Evolutionary conservation across 768 basidiomycete species (phyloP), one percentile per base, ranked within the genome.

Genomic region (Termitomyces titanicus): DNA sequence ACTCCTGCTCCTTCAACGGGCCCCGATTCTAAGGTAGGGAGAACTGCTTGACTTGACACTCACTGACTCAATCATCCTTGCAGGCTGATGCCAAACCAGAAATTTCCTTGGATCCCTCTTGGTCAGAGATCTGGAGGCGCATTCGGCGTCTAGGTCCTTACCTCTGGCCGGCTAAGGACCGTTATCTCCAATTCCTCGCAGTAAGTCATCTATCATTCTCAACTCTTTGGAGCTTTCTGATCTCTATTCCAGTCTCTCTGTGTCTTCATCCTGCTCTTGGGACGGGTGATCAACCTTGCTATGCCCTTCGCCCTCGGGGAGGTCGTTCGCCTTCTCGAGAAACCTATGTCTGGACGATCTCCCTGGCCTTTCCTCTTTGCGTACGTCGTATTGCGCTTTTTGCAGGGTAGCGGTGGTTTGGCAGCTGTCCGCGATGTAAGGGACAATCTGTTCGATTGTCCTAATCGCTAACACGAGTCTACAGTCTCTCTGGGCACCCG

Each of bases 401-500:
- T 94, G 29, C 83, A 90, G 69, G 85, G 89, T 25, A 81, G 80
- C 51, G 89, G 89, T 22, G 93, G 93, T 24, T 70, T 96, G 22
- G 70, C 79, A 22, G 89, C 87, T 33, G 70, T 92, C 45, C 81
- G 82, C 43, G 82, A 85, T 67, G 79, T 79, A 70, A 27, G 72
- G 64, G 11, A n/a, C 20, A n/a, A 11, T n/a, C 3, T 59, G 24
- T 47, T 45, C 11, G 33, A 24, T 34, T 44, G 62, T 22, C 12
- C 22, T 22, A 5, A 39, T 25, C 20, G 11, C 43, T 45, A 20
- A 49, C 37, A 18, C 35, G 27, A 31, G 27, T 57, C 42, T 57
- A 4, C 55, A 88, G 83, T 74, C 80, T 29, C 75, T 93, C 3
- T 95, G 92, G 89, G 81, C 87, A 2, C 91, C 93, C 1, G 88